These are phyloP conservation scores for Canna indica DNA, from an alignment of 176 grass and related monocot species.

Conservation along the genomic window DNA sequence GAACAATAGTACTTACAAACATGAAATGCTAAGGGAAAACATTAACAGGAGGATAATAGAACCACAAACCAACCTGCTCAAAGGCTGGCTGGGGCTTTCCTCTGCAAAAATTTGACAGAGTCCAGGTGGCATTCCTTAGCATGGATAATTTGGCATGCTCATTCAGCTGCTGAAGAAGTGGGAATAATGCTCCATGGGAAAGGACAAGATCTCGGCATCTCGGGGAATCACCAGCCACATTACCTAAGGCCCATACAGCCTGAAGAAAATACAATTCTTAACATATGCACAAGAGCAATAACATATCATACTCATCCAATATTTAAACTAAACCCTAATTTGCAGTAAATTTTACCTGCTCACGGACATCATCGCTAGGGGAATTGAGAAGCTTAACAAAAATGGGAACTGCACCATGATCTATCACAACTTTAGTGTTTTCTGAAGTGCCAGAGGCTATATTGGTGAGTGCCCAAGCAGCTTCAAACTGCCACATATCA, in stretches of 20 bases:
- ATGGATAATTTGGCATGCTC: constrained; percentile 94
- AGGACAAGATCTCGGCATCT: constrained; percentile 96
- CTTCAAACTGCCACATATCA: constrained; percentile 54
- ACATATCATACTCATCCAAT: neutral
- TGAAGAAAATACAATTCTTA: constrained; percentile 5
- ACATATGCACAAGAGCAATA: neutral
- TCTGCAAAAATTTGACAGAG: constrained; percentile 94
- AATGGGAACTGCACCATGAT: constrained; percentile 91
- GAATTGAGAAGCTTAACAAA: constrained; percentile 93
- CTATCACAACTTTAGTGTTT: constrained; percentile 96
- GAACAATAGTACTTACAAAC: constrained; percentile 6
- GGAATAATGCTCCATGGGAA: constrained; percentile 59
- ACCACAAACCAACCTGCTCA: constrained; percentile 53
- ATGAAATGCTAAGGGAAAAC: neutral
- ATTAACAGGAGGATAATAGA: neutral
- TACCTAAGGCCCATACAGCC: constrained; percentile 98
- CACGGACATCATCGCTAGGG: constrained; percentile 83
- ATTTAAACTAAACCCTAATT: neutral
- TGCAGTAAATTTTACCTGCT: constrained; percentile 51
- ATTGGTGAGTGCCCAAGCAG: constrained; percentile 97
- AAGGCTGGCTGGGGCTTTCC: constrained; percentile 96
- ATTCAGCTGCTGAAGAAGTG: constrained; percentile 79
- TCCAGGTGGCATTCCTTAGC: constrained; percentile 99
- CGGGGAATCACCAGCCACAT: constrained; percentile 94
- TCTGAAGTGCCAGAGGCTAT: constrained; percentile 98